Evolutionary conservation across 305 asterid species (phyloP).

Genomic region (Fraxinus dipetala): DNA sequence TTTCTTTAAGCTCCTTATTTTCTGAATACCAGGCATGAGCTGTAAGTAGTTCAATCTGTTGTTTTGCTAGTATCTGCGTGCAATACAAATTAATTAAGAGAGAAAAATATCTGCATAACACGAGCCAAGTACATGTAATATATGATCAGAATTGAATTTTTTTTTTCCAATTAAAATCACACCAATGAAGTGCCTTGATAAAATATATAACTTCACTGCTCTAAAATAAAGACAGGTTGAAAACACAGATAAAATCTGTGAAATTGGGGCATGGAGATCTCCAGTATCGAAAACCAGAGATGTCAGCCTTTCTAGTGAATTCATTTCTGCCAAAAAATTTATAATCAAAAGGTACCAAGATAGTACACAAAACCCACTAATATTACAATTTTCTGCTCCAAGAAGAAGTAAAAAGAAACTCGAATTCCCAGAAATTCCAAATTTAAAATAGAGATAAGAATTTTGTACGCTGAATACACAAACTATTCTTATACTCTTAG

Average conservation of each 20-base stretch:
- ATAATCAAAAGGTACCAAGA: not conserved
- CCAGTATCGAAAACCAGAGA: not conserved
- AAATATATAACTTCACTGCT: not conserved
- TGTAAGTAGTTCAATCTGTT: conserved; percentile 50
- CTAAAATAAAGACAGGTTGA: not conserved
- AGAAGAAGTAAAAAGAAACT: not conserved
- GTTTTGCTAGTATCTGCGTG: conserved; percentile 43
- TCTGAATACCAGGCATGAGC: conserved; percentile 51
- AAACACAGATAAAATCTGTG: not conserved
- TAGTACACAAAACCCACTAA: not conserved
- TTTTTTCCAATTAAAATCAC: not conserved
- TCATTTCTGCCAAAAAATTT: not conserved
- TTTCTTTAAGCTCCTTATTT: conserved; percentile 52
- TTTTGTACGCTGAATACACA: not conserved
- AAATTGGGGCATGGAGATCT: not conserved
- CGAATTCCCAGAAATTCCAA: not conserved
- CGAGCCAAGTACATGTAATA: not conserved
- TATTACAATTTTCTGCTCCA: not conserved
- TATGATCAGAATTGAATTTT: not conserved
- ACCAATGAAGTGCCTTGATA: not conserved
- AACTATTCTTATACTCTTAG: not conserved
- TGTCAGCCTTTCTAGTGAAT: not conserved
- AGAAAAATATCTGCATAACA: conserved; percentile 7
- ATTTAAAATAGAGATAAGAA: not conserved
- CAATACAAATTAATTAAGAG: not conserved